Conservation (phyloP, 2,329 filamentous ascomycete genomes). For the Epichloe scottii region DNA sequence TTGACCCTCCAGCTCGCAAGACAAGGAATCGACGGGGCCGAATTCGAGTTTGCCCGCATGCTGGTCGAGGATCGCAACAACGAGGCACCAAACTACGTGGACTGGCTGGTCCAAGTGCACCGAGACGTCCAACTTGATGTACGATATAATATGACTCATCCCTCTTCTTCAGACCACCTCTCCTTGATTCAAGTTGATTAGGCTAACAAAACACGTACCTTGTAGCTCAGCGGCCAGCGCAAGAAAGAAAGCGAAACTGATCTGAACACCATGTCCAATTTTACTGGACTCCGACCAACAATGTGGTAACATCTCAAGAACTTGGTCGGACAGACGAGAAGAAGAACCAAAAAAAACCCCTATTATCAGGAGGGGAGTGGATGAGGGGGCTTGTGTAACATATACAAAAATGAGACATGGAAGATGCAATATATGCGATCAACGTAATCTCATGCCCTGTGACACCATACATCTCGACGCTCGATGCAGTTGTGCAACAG, state of each 20-base stretch:
- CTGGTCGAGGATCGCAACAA: conserved; percentile 93
- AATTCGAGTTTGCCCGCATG: conserved; percentile 89
- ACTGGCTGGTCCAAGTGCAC: conserved; percentile 95
- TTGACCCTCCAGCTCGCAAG: conserved; percentile 80
- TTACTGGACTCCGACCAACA: conserved; percentile 34
- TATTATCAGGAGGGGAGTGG: not conserved
- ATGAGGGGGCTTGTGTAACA: not conserved
- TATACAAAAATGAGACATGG: no score
- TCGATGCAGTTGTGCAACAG: not conserved
- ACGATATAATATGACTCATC: conserved; percentile 17
- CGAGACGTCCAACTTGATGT: conserved; percentile 85
- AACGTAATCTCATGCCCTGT: not conserved
- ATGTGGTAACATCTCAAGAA: conserved; percentile 2
- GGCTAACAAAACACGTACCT: conserved; percentile 9
- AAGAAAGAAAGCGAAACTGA: conserved; percentile 52
- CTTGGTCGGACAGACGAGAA: not conserved
- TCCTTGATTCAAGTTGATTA: not conserved
- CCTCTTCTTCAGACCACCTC: not conserved
- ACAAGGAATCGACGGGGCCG: conserved; percentile 85
- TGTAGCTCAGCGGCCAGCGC: conserved; percentile 53
- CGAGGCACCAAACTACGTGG: conserved; percentile 94
- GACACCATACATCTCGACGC: not conserved
- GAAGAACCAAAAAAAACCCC: not conserved
- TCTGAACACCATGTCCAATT: conserved; percentile 36
- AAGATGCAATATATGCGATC: not conserved